Evolutionary conservation across 306 rosid species (phyloP), one percentile per base, ranked within the genome.

Genomic region (cucumber (Cucumis sativus)): DNA sequence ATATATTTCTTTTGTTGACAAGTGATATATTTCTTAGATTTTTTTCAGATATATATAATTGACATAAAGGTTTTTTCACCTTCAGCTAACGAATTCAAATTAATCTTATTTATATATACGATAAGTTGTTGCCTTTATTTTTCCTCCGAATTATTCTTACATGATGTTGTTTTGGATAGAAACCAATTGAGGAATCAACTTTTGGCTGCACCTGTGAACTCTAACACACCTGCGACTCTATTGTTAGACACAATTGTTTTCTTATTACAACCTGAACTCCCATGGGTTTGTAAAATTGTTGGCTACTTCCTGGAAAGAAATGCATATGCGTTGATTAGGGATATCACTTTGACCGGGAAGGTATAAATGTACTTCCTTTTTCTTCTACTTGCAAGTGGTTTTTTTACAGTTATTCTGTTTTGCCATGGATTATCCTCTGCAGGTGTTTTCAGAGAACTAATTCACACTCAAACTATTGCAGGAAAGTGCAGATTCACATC

Each of bases 221-320:
- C 87, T 75, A 82, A 76, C 80, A 74, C 70, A 66, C 76, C 91
- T 35, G 81, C 88, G 30, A 80, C 88, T 77, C 81, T 91, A 13
- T 83, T 95, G 79, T 81, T 92, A 80, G 99, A 95, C 80, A 84
- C 89, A 55, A 82, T 87, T 75, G 88, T 82, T 80, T 74, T 88
- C 84, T 84, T 95, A 88, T 60, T 88, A 58, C 88, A 92, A 86
- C 88, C 84, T 43, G 82, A 88, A 77, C 88, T 92, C 75, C 97
- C 99, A 49, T 95, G 99, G 99, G 88, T 83, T 88, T 95, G 97
- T 81, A 85, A 83, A 82, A 86, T 81, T 78, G 89, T 92, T 71
- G 84, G 87, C 81, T 85, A 86, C 88, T 88, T 89, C 40, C 85
- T 87, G 79, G 92, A 88, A 85, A 92, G 87, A 76, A 90, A 85